These are phyloP conservation scores for Hyphodiscus hymeniophilus DNA, from an alignment of 495 filamentous ascomycete genomes.

Conservation along the genomic window DNA sequence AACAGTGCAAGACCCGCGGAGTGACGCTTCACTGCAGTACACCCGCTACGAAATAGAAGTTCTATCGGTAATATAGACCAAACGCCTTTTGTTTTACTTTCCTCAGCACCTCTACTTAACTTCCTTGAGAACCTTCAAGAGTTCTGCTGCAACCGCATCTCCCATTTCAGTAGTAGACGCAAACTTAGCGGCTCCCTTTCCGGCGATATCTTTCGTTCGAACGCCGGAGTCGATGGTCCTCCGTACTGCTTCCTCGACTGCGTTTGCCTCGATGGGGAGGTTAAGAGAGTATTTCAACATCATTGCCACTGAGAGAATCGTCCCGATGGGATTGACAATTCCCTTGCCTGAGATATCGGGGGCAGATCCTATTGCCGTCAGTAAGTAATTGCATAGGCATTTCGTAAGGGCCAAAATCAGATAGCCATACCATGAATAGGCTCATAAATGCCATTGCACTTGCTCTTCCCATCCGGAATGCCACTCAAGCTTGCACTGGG, in stretches of 20 bases:
- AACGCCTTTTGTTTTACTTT: not conserved
- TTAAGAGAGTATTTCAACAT: slow-evolving; percentile 86
- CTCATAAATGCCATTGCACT: slow-evolving; percentile 87
- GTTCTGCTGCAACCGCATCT: slow-evolving; percentile 66
- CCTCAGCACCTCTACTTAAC: slow-evolving; percentile 6
- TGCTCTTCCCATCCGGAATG: slow-evolving; percentile 69
- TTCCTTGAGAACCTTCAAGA: slow-evolving; percentile 40
- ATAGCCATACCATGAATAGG: slow-evolving; percentile 78
- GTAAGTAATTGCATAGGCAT: not conserved
- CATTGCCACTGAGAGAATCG: slow-evolving; percentile 82
- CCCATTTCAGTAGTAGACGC: slow-evolving; percentile 70
- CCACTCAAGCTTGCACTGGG: slow-evolving; percentile 84
- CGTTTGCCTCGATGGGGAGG: slow-evolving; percentile 60
- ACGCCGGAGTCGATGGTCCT: slow-evolving; percentile 66
- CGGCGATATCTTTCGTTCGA: slow-evolving; percentile 73
- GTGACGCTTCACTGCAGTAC: too few species aligned
- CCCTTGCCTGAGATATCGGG: slow-evolving; percentile 79
- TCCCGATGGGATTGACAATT: slow-evolving; percentile 78
- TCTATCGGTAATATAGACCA: too few species aligned
- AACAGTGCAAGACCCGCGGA: too few species aligned
- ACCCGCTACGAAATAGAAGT: too few species aligned
- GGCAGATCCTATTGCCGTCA: slow-evolving; percentile 42
- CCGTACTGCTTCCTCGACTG: slow-evolving; percentile 74
- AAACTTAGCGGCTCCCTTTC: slow-evolving; percentile 26
- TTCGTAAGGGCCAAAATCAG: not conserved